Base-by-base conservation (phyloP, 2,329 filamentous ascomycete genomes). In the Colletotrichum lini region DNA sequence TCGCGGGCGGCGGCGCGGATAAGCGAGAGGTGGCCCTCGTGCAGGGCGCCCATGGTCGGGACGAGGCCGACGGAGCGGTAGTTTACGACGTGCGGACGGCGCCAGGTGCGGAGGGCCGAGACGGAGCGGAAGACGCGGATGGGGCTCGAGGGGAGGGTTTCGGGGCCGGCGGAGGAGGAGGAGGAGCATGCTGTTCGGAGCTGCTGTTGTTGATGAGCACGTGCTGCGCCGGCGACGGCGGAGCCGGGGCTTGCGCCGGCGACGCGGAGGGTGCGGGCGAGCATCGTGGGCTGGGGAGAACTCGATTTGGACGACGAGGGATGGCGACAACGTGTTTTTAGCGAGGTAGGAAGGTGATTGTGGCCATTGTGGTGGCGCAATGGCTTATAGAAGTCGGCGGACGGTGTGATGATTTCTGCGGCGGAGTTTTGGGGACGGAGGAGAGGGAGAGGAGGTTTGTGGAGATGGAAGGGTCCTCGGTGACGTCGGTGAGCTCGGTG, bases 41-140 rank as follows among this genome's bases (percentile, higher is more conserved):
- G 96, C n/a, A 99, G 88, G 60, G 96, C 96, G 73, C 96, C 96
- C 96, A 99, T 98, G 42, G 96, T 99, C 1, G 96, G 96, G 45
- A 99, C 95, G 38, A 99, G 90, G 70, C 93, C 94, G 69, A 99
- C 91, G 54, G 91, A 91, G 68, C 92, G 90, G 76, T 92, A 89
- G 77, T 91, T 87, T 71, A 90, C 82, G 45, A 90, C 83, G 72
- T 95, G 90, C 50, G 90, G 87, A 26, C 85, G 87, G 45, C 94
- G 91, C 85, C 92, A 93, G 76, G 87, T 82, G 49, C 94, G 93
- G 62, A 98, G 85, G 13, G 90, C 85, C 16, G 91, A 84, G 70
- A 96, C 91, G 80, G 94, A 89, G 76, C 94, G 93, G 79, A 97
- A 93, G 77, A 98, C 82, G 72, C 89, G 89, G 74, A 94, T 92